Base-by-base conservation (phyloP, 192 early-diverging fungal species). In the Lobosporangium transversale region DNA sequence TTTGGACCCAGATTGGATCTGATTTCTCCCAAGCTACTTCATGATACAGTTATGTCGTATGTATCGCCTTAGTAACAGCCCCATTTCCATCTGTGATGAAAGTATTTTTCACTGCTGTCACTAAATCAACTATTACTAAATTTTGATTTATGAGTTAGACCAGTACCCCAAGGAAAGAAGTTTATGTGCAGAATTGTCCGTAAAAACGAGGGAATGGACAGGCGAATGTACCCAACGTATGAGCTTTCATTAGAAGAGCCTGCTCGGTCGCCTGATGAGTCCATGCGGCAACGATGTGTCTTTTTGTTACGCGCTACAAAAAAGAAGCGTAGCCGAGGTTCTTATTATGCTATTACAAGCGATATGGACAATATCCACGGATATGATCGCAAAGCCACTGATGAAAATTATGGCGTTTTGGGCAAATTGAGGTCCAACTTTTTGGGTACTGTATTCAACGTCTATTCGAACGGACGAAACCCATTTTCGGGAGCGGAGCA, bases 371-470 rank as follows among this genome's bases (percentile, higher is more conserved):
- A 62, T n/a, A 30, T 37, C 20, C 8, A 18, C 12, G 66, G 53
- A 20, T 49, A 68, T 62, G 60, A 75, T 48, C 44, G 32, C 45
- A 62, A 66, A 8, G 69, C 53, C 11, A 78, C 24, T 23, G 54
- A 66, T 36, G 37, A 56, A 2, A 54, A 56, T 12, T 84, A 76
- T 64, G 63, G 64, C 14, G 58, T 60, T 18, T 53, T 66, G 26
- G 53, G 58, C 3, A 54, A 59, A 23, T n/a, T 59, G 55, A 89
- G 92, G 53, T 92, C 94, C 7, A 97, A 97, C 66, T 92, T 95
- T 26, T 53, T 94, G 36, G 96, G 95, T 11, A 95, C 94, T 3
- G 87, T 85, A 23, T 98, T 94, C 80, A 76, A 83, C 17, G 87
- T 97, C 9, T 90, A 92, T 70, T 89, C 88, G 18, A 81, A 85